Conservation (phyloP, 1,139 yeast species). For the Pneumocystis canis region DNA sequence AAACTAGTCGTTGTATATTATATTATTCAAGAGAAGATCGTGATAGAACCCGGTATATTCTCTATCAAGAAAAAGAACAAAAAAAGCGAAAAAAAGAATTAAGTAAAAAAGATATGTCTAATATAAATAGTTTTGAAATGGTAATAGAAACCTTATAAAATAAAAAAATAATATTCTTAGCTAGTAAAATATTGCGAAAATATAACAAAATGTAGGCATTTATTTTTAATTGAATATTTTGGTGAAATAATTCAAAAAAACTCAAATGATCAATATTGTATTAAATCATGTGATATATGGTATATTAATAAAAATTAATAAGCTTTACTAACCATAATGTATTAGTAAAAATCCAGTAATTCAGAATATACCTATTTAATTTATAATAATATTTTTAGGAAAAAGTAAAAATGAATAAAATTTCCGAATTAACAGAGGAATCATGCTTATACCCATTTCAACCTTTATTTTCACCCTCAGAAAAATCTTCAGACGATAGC, state of each 20-base stretch:
- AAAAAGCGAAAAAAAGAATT: slow-evolving; percentile 35
- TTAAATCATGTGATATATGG: slow-evolving; percentile 25
- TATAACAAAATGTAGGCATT: slow-evolving; percentile 63
- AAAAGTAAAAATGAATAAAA: not conserved
- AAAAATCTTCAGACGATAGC: not conserved
- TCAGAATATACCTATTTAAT: not conserved
- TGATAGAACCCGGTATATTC: not conserved
- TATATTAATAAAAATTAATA: not conserved
- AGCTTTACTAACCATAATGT: not conserved
- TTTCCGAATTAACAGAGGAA: not conserved
- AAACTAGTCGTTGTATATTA: slow-evolving; percentile 60
- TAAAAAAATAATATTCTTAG: slow-evolving; percentile 24
- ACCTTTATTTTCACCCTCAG: not conserved
- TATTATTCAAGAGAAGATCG: slow-evolving; percentile 49
- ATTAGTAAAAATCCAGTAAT: not conserved
- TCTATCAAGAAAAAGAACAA: not conserved
- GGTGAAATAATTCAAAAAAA: slow-evolving; percentile 34
- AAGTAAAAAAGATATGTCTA: slow-evolving; percentile 50
- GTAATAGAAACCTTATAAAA: slow-evolving; percentile 5
- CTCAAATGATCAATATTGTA: slow-evolving; percentile 19
- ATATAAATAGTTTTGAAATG: not conserved
- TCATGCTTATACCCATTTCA: not conserved
- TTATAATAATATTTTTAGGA: not conserved
- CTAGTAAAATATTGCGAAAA: slow-evolving; percentile 77
- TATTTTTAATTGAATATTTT: slow-evolving; percentile 64